Percentiles rank a stretch among this genome's conserved stretches.
Conservation (phyloP, 176 grass and related monocot species). For the Carex myosuroides region DNA sequence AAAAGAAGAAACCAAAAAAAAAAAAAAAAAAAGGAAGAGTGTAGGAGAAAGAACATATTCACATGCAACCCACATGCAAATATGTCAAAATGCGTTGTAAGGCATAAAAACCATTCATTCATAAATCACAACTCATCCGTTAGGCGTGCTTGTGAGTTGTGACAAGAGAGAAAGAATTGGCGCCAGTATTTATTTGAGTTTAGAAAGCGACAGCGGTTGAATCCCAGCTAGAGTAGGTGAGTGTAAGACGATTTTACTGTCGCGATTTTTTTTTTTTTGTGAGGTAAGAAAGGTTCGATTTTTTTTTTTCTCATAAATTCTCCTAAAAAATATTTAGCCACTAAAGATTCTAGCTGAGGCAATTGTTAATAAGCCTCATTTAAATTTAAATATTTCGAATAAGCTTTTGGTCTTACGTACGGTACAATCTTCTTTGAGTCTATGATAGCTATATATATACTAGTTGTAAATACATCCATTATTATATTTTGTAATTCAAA, state of each 20-base stretch:
- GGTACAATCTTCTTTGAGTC: neutral
- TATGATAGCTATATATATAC: too few species aligned
- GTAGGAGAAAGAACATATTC: conserved; percentile 12
- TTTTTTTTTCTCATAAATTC: too few species aligned
- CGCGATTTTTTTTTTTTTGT: too few species aligned
- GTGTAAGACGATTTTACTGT: too few species aligned
- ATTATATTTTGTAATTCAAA: neutral
- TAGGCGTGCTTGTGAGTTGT: conserved; percentile 3
- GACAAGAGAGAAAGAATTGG: neutral
- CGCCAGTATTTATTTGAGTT: conserved; percentile 2
- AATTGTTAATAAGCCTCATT: too few species aligned
- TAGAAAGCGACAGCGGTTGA: neutral
- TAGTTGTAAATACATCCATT: too few species aligned
- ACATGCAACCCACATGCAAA: conserved; percentile 17
- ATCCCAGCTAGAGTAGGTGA: neutral
- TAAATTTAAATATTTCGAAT: neutral
- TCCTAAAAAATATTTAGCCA: too few species aligned
- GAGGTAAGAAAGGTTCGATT: too few species aligned
- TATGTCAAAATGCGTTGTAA: conserved; percentile 17
- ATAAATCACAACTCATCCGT: neutral
- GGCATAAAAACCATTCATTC: neutral
- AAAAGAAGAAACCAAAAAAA: neutral
- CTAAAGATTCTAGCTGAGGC: too few species aligned
- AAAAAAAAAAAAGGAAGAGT: neutral
- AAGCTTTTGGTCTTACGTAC: neutral